These are phyloP conservation scores for Ophiocordyceps camponoti-floridani DNA, from an alignment of 2,329 filamentous ascomycete genomes.

Conservation along the genomic window DNA sequence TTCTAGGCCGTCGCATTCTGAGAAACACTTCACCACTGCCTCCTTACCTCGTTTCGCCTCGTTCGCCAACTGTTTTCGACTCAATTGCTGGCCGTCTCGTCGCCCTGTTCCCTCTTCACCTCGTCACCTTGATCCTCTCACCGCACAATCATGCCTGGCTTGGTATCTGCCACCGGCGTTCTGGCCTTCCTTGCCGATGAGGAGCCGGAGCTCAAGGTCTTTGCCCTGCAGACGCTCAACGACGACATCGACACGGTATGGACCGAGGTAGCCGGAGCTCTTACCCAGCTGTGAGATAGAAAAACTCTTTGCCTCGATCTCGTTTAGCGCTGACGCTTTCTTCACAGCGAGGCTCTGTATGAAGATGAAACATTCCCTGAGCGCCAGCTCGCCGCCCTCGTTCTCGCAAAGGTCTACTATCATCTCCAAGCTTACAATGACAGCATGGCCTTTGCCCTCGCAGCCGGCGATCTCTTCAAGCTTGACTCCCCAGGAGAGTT, in stretches of 20 bases:
- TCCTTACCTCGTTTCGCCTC: too few species aligned
- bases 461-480: slow-evolving; percentile 87
- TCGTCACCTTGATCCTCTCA: too few species aligned
- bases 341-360: slow-evolving; percentile 74
- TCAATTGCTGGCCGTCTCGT: background rate
- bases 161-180: slow-evolving; percentile 86
- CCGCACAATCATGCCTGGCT: slow-evolving; percentile 72
- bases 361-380: slow-evolving; percentile 92
- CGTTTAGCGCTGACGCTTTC: slow-evolving; percentile 1
- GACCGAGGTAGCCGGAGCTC: slow-evolving; percentile 86
- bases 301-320: too few species aligned
- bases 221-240: slow-evolving; percentile 87
- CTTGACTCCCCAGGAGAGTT: slow-evolving; percentile 84
- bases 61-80: too few species aligned
- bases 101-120: background rate
- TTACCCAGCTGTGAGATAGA: slow-evolving; percentile 98
- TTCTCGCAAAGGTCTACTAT: slow-evolving; percentile 96
- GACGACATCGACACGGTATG: slow-evolving; percentile 93
- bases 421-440: slow-evolving; percentile 98
- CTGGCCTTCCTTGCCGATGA: slow-evolving; percentile 92
- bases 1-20: too few species aligned
- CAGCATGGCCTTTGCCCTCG: slow-evolving; percentile 95
- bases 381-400: slow-evolving; percentile 81
- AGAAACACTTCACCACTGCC: too few species aligned
- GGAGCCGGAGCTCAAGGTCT: slow-evolving; percentile 84